Base-by-base conservation (phyloP, 352 stramenopile species). In the Globisporangium recalcitrans region DNA sequence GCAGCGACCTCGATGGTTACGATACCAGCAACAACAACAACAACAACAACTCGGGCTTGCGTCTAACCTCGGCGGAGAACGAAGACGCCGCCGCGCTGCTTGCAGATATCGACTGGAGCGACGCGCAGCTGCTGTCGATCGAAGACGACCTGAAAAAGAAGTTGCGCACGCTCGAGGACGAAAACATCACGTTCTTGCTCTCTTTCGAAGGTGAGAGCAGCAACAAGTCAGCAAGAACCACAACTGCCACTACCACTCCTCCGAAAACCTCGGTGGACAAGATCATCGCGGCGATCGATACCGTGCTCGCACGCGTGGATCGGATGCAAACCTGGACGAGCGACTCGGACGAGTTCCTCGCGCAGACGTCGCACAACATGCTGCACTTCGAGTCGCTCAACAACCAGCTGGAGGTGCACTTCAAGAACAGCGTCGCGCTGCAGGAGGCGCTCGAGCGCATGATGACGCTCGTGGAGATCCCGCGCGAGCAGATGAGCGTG, bases 351-450 rank as follows among this genome's bases (percentile, higher is more conserved):
- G 75, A 87, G 31, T 74, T 73, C 19, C 70, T 92, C 2, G 77
- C 75, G 1, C 67, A 84, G 22, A 88, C 78, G 1, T 87, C 83
- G 1, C 71, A 73, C 29, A 86, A 80, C 60, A 90, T 92, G 79
- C 58, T 79, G 29, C 83, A 92, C 57, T 92, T 92, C 29, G 83
- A 92, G 60, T 70, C 80, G 21, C 72, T 87, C 48, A 92, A 92
- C 57, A 92, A 89, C 58, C 79, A 92, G 29, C 66, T 92, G 38
- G 83, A 92, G 58, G 71, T 92, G 54, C 73, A 90, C 55, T 92
- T 90, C 65, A 88, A 88, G 61, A 91, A 91, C 72, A 87, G 70
- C 40, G 80, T 90, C 10, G 70, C 80, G 19, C 68, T 91, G 1
- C 70, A 90, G 34, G 69, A 89, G 26, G 69, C 70, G 27, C 68